A percentile compares a stretch with the other conserved stretches of the same genome.
phyloP scores from a whole-genome alignment of 1,139 yeast genomes.

The Geotrichum siamense region DNA sequence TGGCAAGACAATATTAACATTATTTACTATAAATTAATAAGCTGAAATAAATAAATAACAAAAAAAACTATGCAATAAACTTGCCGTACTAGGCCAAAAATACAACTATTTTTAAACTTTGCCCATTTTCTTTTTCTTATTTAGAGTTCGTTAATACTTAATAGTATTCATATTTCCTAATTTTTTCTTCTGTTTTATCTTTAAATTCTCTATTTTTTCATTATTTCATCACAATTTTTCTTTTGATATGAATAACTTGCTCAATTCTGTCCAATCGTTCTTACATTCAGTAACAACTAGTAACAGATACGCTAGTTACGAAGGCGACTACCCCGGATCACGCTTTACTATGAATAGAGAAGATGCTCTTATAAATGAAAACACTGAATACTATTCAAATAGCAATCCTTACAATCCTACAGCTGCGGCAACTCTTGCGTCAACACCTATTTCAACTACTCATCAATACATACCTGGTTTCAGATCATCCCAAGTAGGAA shows the following conservation, averaged over 20 bases:
- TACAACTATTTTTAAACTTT: too few relatives aligned
- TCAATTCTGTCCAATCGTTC: slow-evolving; percentile 39
- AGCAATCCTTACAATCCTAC: slow-evolving; percentile 19
- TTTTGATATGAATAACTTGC: slow-evolving; percentile 29
- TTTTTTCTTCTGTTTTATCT: too few relatives aligned
- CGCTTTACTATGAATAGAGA: slow-evolving; percentile 5
- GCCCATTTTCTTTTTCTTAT: too few relatives aligned
- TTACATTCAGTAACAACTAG: slow-evolving; percentile 56
- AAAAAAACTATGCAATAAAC: too few relatives aligned
- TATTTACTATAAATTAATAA: too few relatives aligned
- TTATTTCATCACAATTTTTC: not conserved
- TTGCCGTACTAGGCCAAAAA: too few relatives aligned
- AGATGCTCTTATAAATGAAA: slow-evolving; percentile 7
- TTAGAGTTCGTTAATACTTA: too few relatives aligned
- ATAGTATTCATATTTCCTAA: too few relatives aligned
- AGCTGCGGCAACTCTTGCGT: slow-evolving; percentile 17
- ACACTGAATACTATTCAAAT: slow-evolving; percentile 13
- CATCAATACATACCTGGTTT: slow-evolving; percentile 34
- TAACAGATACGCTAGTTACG: slow-evolving; percentile 51
- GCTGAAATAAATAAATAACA: too few relatives aligned
- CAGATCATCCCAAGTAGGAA: slow-evolving; percentile 31
- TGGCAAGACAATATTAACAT: too few relatives aligned
- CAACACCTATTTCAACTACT: not conserved
- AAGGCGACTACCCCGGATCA: not conserved
- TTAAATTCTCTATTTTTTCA: not conserved